Percentiles rank a stretch among this genome's conserved stretches.
These are phyloP conservation scores for Juglanconis juglandina DNA, from an alignment of 2,329 filamentous ascomycete genomes.

Conservation along the genomic window DNA sequence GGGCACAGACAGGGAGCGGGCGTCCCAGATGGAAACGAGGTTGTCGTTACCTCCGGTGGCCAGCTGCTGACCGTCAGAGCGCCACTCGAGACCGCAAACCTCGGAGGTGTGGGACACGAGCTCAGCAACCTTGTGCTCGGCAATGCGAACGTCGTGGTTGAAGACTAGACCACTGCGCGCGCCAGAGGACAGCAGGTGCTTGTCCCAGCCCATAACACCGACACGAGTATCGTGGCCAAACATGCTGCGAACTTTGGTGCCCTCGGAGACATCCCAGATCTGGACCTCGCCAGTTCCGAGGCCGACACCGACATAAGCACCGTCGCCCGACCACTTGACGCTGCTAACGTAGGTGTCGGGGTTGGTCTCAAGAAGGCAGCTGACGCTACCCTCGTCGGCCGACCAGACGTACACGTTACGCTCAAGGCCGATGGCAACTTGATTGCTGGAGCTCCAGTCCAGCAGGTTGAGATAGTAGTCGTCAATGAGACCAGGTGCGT, in stretches of 20 bases:
- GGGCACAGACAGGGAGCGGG: conserved; percentile 84
- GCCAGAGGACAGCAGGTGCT: conserved; percentile 93
- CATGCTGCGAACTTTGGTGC: conserved; percentile 96
- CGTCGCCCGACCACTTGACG: conserved; percentile 97
- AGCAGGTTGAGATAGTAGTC: conserved; percentile 99
- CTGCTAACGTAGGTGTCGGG: conserved; percentile 95
- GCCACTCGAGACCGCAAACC: conserved; percentile 97
- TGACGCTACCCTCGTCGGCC: conserved; percentile 85
- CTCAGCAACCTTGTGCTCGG: conserved; percentile 96
- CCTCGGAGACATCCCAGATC: conserved; percentile 98
- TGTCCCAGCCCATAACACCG: conserved; percentile 98
- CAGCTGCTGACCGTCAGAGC: conserved; percentile 91
- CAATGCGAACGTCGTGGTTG: conserved; percentile 98
- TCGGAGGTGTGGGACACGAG: conserved; percentile 96
- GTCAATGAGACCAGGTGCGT: conserved; percentile 92
- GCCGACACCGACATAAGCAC: conserved; percentile 92
- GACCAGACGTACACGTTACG: conserved; percentile 99
- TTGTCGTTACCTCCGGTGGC: conserved; percentile 99
- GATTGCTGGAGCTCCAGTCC: conserved; percentile 97
- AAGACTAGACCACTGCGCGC: conserved; percentile 91
- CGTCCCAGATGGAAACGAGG: conserved; percentile 98
- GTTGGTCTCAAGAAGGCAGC: conserved; percentile 80
- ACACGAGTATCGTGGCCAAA: conserved; percentile 95
- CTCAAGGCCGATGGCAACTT: conserved; percentile 95
- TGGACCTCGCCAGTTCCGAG: conserved; percentile 95